Evolutionary conservation across 176 grass and related monocot genomes (phyloP).

Genomic region (Oryza coarctata): DNA sequence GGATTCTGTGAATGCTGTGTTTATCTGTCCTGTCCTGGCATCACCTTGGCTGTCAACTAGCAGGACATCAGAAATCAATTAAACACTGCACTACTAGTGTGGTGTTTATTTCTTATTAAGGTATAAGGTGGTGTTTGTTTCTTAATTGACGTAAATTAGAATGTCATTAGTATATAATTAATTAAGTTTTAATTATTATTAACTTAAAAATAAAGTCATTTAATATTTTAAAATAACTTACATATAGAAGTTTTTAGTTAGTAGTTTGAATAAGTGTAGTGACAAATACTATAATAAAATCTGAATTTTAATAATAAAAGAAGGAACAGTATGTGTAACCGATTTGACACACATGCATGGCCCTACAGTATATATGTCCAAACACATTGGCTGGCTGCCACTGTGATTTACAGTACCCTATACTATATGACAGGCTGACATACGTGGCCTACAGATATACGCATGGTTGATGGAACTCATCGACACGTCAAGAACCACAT

Average conservation of each 20-base stretch:
- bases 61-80: neutral
- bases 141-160: too few relatives aligned
- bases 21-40: neutral
- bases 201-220: too few relatives aligned
- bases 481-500: slow-evolving; percentile 14
- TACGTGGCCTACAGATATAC: neutral
- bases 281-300: too few relatives aligned
- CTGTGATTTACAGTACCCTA: neutral
- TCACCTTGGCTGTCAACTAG: slow-evolving; percentile 9
- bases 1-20: slow-evolving; percentile 5
- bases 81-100: neutral
- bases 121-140: too few relatives aligned
- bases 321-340: too few relatives aligned
- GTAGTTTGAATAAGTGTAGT: too few relatives aligned
- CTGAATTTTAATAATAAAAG: too few relatives aligned
- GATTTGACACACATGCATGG: neutral
- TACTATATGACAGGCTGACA: neutral
- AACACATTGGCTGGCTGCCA: neutral
- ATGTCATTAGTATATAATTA: too few relatives aligned
- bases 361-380: neutral
- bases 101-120: too few relatives aligned
- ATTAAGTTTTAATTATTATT: too few relatives aligned
- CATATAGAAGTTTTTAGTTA: too few relatives aligned
- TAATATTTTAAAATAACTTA: too few relatives aligned
- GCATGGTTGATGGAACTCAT: neutral